phyloP scores from a whole-genome alignment of 2,329 filamentous ascomycete species.

The Anisogramma anomala region DNA sequence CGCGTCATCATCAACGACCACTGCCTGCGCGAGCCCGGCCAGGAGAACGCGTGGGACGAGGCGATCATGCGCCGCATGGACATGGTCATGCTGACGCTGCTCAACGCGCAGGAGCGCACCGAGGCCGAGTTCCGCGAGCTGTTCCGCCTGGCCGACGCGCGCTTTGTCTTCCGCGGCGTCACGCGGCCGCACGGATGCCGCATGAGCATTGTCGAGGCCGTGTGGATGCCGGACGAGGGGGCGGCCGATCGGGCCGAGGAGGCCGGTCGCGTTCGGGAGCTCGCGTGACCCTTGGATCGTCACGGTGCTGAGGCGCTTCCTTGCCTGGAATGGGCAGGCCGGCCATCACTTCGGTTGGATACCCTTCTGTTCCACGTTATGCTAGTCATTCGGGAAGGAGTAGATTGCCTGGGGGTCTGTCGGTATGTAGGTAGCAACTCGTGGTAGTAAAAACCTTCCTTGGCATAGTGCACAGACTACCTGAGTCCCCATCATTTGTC shows the following conservation, averaged over 20 bases:
- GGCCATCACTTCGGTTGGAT: no score
- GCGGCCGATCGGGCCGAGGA: background rate
- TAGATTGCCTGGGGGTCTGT: no score
- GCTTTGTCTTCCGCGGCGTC: slow-evolving; percentile 27
- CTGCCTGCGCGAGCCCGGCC: slow-evolving; percentile 25
- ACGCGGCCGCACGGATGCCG: slow-evolving; percentile 20
- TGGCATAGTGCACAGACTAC: no score
- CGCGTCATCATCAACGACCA: slow-evolving; percentile 33
- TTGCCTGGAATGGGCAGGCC: no score
- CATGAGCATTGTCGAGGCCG: slow-evolving; percentile 27
- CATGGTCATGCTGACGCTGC: slow-evolving; percentile 30
- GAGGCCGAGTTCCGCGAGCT: slow-evolving; percentile 31
- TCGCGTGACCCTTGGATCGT: no score
- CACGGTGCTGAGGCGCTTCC: no score
- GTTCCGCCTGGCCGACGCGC: slow-evolving; percentile 27
- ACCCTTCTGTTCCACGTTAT: no score
- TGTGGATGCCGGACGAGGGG: slow-evolving; percentile 19
- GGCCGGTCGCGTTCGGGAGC: background rate
- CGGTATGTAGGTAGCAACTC: no score
- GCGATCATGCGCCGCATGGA: slow-evolving; percentile 30
- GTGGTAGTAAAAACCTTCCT: no score
- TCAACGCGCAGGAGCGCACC: slow-evolving; percentile 34
- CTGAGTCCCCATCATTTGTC: no score
- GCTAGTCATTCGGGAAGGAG: no score
- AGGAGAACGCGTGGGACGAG: slow-evolving; percentile 26